Evolutionary conservation across 371 early-diverging fungal genomes (phyloP), one percentile per base, ranked within the genome.

Genomic region (Rhizopus arrhizus): DNA sequence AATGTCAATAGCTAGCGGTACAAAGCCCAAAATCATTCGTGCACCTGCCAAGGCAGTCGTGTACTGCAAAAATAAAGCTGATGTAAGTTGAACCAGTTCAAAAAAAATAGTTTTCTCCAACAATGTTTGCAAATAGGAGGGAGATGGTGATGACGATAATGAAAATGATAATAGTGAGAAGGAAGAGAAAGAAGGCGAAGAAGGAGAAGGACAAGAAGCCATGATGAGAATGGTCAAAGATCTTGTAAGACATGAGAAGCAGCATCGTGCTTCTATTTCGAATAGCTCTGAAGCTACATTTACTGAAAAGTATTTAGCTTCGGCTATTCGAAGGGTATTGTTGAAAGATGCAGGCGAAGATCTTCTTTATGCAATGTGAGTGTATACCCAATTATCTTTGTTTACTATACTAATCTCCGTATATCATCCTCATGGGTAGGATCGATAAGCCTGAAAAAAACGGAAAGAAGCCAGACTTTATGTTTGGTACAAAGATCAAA

Each of bases 351-450:
- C 31, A 54, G 10, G 41, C 5, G 5, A 54, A 28, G 36, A 22
- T 12, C 1, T 11, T 12, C 0, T 22, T 13, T 54, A 54, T 54
- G 54, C 54, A 3, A 28, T 54, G 54, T 54, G 22, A 54, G 42
- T 41, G 13, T 54, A 29, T 43, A 43, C 43, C 48, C 28, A 22
- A 0, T 8, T 29, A 41, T 53, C 58, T 36, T 55, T 63, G 28
- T n/a, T 58, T 42, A 46, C 48, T 28, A 36, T 48, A 38, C 45
- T 59, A 59, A 59, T 35, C 31, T 36, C 46, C 49, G 8, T 57
- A 57, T 57, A 48, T 45, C 56, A 38, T 57, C 12, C 50, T 49
- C 50, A 49, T 58, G 58, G 41, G 48, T 54, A 61, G 56, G 12
- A 16, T 41, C 5, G 54, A 54, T 10, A 54, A 42, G 41, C 42